Conservation (phyloP, 768 basidiomycete species). For the Tricholoma matsutake region DNA sequence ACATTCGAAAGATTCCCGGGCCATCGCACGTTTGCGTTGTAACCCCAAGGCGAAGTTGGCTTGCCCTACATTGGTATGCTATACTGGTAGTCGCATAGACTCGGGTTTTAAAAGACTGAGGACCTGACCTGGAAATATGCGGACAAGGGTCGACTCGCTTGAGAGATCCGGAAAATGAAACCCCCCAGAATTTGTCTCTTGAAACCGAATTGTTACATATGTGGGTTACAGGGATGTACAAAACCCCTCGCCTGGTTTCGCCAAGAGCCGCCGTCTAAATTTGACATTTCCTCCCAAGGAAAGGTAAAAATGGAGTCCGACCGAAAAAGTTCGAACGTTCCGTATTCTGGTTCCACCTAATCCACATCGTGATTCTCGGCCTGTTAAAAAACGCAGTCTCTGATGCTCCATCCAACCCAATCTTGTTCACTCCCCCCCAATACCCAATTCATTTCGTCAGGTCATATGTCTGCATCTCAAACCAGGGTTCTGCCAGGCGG, state of each 20-base stretch:
- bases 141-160: no score
- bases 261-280: background rate
- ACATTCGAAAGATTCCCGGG: background rate
- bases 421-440: background rate
- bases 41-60: no score
- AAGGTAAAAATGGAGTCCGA: background rate
- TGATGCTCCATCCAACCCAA: background rate
- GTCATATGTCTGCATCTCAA: slow-evolving; percentile 3
- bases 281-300: background rate
- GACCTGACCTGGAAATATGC: background rate
- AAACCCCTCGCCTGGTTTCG: background rate
- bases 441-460: slow-evolving; percentile 1
- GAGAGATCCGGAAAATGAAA: background rate
- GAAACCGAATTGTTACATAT: background rate
- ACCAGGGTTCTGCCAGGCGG: slow-evolving; percentile 30
- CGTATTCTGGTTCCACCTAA: background rate
- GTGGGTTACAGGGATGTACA: background rate
- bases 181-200: background rate
- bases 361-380: background rate
- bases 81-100: no score
- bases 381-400: slow-evolving; percentile 13
- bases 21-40: background rate
- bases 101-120: no score
- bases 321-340: background rate
- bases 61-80: no score